Percentiles rank a stretch among this genome's conserved stretches.
Conservation (phyloP, 768 basidiomycete genomes). For the Boletus bicolor region DNA sequence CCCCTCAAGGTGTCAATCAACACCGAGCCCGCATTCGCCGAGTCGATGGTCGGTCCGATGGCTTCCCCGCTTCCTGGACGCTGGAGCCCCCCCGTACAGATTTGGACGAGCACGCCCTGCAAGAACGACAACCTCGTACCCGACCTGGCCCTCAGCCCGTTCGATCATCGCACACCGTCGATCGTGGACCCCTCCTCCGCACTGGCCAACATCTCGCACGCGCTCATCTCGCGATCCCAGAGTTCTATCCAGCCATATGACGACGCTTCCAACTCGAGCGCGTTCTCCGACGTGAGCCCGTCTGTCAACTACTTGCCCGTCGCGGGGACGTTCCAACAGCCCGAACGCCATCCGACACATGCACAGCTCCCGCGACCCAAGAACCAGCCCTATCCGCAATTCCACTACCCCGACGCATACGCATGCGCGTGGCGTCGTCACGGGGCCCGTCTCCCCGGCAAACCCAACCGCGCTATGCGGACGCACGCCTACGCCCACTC, state of each 20-base stretch:
- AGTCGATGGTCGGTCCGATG: slow-evolving; percentile 1
- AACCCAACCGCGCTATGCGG: neutral
- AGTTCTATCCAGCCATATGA: slow-evolving; percentile 17
- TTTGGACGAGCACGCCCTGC: slow-evolving; percentile 28
- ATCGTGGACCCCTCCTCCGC: slow-evolving; percentile 2
- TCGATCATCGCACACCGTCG: neutral
- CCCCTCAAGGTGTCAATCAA: slow-evolving; percentile 22
- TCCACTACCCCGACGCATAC: slow-evolving; percentile 11
- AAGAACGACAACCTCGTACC: slow-evolving; percentile 3
- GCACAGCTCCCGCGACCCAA: neutral
- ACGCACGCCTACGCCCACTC: slow-evolving; percentile 2
- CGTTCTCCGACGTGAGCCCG: slow-evolving; percentile 3
- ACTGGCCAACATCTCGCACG: slow-evolving; percentile 11
- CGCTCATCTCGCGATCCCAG: slow-evolving; percentile 20
- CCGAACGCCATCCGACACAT: neutral
- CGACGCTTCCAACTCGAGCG: neutral
- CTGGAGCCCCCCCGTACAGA: slow-evolving; percentile 15
- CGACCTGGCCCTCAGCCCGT: neutral
- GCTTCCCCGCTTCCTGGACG: slow-evolving; percentile 10
- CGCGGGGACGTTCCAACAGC: neutral
- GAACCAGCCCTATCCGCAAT: slow-evolving; percentile 1
- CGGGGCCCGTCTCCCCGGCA: slow-evolving; percentile 17
- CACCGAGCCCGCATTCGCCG: neutral
- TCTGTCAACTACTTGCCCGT: neutral
- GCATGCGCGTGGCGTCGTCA: slow-evolving; percentile 18